Conservation (phyloP, 169 alveolate genomes). For the Prorocentrum cordatum region DNA sequence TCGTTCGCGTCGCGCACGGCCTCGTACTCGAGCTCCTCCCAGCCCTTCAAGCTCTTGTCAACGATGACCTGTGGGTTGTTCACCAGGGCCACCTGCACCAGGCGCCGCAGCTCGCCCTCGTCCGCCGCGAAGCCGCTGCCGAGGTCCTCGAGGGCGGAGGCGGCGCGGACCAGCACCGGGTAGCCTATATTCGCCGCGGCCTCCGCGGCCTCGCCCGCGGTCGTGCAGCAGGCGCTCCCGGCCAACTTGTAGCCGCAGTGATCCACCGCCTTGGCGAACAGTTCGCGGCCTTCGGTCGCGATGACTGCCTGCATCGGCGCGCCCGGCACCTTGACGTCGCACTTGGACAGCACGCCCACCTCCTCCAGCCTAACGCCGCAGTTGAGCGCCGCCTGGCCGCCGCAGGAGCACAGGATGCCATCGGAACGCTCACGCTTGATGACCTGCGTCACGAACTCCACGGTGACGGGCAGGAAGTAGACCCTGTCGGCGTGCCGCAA, state of each 20-base stretch:
- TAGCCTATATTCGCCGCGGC: slow-evolving; percentile 77
- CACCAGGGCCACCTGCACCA: slow-evolving; percentile 75
- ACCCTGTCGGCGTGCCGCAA: slow-evolving; percentile 41
- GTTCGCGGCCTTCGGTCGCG: slow-evolving; percentile 47
- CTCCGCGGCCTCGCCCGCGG: slow-evolving; percentile 22
- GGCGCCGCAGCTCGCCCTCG: slow-evolving; percentile 72
- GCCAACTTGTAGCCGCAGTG: slow-evolving; percentile 82
- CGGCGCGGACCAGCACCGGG: slow-evolving; percentile 84
- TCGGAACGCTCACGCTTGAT: too few species aligned
- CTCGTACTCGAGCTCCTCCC: slow-evolving; percentile 86
- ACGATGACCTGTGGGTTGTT: slow-evolving; percentile 41
- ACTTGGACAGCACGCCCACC: slow-evolving; percentile 2
- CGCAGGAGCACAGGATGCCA: slow-evolving; percentile 37
- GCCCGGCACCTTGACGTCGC: slow-evolving; percentile 42
- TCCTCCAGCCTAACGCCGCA: slow-evolving; percentile 37
- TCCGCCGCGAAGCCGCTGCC: slow-evolving; percentile 15
- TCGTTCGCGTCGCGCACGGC: slow-evolving; percentile 81
- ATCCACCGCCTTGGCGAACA: slow-evolving; percentile 74
- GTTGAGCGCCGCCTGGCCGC: slow-evolving; percentile 57
- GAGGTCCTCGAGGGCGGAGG: slow-evolving; percentile 78
- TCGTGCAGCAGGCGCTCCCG: slow-evolving; percentile 77
- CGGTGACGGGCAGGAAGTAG: slow-evolving; percentile 38
- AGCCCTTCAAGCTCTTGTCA: slow-evolving; percentile 78
- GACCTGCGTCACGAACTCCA: slow-evolving; percentile 56
- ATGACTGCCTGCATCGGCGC: slow-evolving; percentile 40